Percentiles rank a stretch among this genome's conserved stretches.
Evolutionary conservation across 148 eudicot species (phyloP).

Genomic region (Rhododendron simsii): DNA sequence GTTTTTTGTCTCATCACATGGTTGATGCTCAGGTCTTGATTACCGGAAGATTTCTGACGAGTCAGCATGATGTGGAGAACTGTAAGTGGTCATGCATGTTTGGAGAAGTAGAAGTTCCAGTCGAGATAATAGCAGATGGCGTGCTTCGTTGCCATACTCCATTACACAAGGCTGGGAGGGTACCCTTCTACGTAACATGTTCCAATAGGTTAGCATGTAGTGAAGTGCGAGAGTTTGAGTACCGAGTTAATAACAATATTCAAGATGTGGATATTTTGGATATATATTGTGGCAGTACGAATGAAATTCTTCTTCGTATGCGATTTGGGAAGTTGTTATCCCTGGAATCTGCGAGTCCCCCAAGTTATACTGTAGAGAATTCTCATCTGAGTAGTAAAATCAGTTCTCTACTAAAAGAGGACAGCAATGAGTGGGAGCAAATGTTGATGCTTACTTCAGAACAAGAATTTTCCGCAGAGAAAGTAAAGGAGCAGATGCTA

Average conservation of each 20-base stretch:
- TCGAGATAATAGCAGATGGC: conserved; percentile 62
- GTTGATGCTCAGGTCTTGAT: conserved; percentile 51
- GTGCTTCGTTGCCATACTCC: conserved; percentile 80
- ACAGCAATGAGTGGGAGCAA: conserved; percentile 46
- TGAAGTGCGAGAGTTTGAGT: conserved; percentile 96
- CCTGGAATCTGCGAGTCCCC: conserved; percentile 25
- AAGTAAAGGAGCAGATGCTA: conserved; percentile 44
- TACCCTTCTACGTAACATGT: conserved; percentile 86
- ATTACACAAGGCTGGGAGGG: conserved; percentile 63
- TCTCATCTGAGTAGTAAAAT: conserved; percentile 34
- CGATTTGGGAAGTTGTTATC: conserved; percentile 53
- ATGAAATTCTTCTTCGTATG: conserved; percentile 37
- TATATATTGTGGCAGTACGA: conserved; percentile 29
- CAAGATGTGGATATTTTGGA: conserved; percentile 33
- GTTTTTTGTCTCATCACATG: neutral
- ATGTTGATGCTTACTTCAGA: conserved; percentile 33
- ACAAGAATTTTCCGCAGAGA: conserved; percentile 30
- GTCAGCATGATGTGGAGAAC: conserved; percentile 48
- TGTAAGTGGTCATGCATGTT: conserved; percentile 91
- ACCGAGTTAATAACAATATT: conserved; percentile 21
- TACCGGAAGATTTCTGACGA: conserved; percentile 75
- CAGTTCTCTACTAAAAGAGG: conserved; percentile 35
- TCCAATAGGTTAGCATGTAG: conserved; percentile 97
- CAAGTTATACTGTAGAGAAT: conserved; percentile 22
- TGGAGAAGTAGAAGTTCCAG: conserved; percentile 95